Base-by-base conservation (phyloP, 768 basidiomycete genomes). In the Ephemerocybe angulata region DNA sequence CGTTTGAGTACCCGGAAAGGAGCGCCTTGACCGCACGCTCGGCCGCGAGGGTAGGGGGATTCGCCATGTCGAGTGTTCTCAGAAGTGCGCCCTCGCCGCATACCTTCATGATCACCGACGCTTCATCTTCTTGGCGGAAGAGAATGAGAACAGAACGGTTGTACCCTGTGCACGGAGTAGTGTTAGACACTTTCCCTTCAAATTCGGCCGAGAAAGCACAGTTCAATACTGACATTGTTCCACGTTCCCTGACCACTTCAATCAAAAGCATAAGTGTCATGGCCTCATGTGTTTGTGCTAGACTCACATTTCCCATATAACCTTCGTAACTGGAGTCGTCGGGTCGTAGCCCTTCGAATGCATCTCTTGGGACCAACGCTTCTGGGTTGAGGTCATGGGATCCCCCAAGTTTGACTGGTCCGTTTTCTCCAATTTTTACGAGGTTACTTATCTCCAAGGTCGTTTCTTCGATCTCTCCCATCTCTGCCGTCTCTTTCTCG, bases 261-360 rank as follows among this genome's bases (percentile, higher is more conserved):
- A n/a, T n/a, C n/a, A n/a, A n/a, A n/a, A n/a, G n/a, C n/a, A n/a
- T n/a, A n/a, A n/a, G n/a, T n/a, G n/a, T n/a, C n/a, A n/a, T n/a
- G n/a, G n/a, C n/a, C n/a, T n/a, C n/a, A n/a, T n/a, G n/a, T n/a
- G n/a, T n/a, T n/a, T n/a, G n/a, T n/a, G n/a, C n/a, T n/a, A 33
- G 12, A 53, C 56, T 37, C 54, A 76, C 77, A 60, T 76, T 75
- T 15, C 70, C 74, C 62, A 66, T 65, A 55, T 76, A 76, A 19
- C 72, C 72, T 50, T 74, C 73, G 43, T 74, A 76, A 2, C 75
- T 65, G 13, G 61, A 58, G 4, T 71, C 63, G 52, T 76, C 71
- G 4, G 74, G 74, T 17, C 54, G 50, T 6, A 35, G 50, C 25
- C 59, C 69, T 35, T 74, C 66, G 57, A 77, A 75, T 0, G 69